Base-by-base conservation (phyloP, 352 stramenopile genomes). In the Aphanomyces cochlioides region DNA sequence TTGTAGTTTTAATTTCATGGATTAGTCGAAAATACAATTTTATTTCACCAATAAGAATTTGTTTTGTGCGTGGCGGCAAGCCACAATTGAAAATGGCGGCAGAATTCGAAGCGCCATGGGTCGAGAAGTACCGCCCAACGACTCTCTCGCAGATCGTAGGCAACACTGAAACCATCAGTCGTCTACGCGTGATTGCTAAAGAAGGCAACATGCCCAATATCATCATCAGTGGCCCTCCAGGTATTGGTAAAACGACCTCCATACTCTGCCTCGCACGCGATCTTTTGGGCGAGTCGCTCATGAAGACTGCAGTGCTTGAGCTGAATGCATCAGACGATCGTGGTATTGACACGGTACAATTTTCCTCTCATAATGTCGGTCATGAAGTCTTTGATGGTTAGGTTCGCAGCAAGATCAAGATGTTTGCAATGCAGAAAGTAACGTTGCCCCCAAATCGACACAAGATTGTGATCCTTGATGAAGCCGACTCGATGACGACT, bases 381-480 rank as follows among this genome's bases (percentile, higher is more conserved):
- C 28, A 66, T 15, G 10, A 38, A 38, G n/a, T 19, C 50, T 19
- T 34, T 58, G n/a, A 34, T 58, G 13, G 8, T 13, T 50, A 69
- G 15, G 90, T 98, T 28, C 88, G 97, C 40, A 98, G 96, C 75
- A 98, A 98, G 76, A 99, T 99, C 82, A 99, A 99, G 79, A 96
- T 96, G 77, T 99, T 99, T 83, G 97, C 97, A 54, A 96, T 99
- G 82, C 98, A 98, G 74, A 99, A 98, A 78, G 96, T 99, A 69
- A 96, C 87, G 72, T 81, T 98, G 19, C 90, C 92, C 7, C 84
- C 88, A 0, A 87, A 87, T 1, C 82, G 87, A 38, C 96, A 99
- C 77, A 99, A 99, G 82, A 96, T 99, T 72, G 96, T 99, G 73
- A 99, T 99, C 76, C 81, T 99, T 36, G 97, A 99, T 75, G 97